phyloP scores from a whole-genome alignment of 176 grass and related monocot genomes.

The Alloteropsis semialata region DNA sequence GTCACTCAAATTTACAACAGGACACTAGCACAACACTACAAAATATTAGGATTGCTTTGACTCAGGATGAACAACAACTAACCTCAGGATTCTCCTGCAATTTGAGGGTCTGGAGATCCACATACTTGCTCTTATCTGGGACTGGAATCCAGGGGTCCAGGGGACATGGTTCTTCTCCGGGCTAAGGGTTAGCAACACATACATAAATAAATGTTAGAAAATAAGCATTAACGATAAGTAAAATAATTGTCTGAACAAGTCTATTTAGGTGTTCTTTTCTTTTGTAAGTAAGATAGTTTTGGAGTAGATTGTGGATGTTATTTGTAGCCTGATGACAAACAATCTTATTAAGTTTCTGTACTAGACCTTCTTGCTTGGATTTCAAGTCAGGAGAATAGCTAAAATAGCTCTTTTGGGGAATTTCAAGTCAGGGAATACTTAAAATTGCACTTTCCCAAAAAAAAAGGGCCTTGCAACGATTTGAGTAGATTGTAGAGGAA shows the following conservation, averaged over 20 bases:
- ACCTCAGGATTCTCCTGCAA: constrained; percentile 99
- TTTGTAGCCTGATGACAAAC: background rate
- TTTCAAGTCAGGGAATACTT: background rate
- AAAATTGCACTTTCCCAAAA: background rate
- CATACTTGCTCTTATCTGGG: constrained; percentile 99
- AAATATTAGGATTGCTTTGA: background rate
- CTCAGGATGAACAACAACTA: background rate
- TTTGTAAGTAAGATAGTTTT: background rate
- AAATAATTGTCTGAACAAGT: background rate
- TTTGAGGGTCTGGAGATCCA: constrained; percentile 92
- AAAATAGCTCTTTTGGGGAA: background rate
- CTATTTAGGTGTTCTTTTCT: background rate
- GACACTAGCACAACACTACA: background rate
- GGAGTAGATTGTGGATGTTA: background rate
- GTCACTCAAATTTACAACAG: background rate
- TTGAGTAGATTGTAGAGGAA: background rate
- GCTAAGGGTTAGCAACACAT: constrained; percentile 36
- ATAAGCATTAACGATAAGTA: background rate
- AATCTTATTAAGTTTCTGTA: background rate
- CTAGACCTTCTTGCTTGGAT: background rate
- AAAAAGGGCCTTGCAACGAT: background rate
- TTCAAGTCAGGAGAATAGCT: background rate
- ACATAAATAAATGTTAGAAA: background rate
- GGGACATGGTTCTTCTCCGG: constrained; percentile 92
- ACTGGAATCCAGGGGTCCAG: constrained; percentile 91